phyloP scores from a whole-genome alignment of 2,329 filamentous ascomycete species.

The Intubia oerlemansii region DNA sequence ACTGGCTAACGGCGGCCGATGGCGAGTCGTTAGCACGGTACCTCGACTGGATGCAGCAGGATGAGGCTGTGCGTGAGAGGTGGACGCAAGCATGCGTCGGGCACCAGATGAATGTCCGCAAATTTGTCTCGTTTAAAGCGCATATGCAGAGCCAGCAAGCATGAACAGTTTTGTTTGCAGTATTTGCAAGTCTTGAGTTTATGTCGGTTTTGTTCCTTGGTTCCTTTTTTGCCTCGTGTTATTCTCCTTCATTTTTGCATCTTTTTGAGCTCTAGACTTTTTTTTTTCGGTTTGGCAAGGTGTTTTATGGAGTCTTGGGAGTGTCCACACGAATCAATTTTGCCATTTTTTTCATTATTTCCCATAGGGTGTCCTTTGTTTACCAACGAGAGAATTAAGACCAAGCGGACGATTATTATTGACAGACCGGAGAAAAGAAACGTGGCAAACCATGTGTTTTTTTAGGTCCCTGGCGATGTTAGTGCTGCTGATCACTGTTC shows the following conservation, averaged over 20 bases:
- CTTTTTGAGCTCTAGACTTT: background rate
- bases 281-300: too few relatives aligned
- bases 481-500: too few relatives aligned
- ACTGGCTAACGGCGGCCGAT: constrained; percentile 22
- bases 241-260: background rate
- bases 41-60: constrained; percentile 37
- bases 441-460: too few relatives aligned
- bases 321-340: too few relatives aligned
- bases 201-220: too few relatives aligned
- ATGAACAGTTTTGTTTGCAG: background rate
- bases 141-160: constrained; percentile 19
- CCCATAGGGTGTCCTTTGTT: too few relatives aligned
- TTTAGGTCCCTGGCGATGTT: too few relatives aligned
- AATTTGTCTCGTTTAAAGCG: constrained; percentile 28
- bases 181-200: background rate
- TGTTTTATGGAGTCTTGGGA: too few relatives aligned
- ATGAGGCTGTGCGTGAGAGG: constrained; percentile 36
- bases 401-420: too few relatives aligned
- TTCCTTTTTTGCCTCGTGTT: background rate
- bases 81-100: constrained; percentile 38
- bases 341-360: too few relatives aligned
- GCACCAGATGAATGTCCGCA: constrained; percentile 35
- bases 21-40: constrained; percentile 34
- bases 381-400: too few relatives aligned
- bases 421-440: too few relatives aligned